Percentiles rank a stretch among this genome's conserved stretches.
These are phyloP conservation scores for Rhizopus delemar DNA, from an alignment of 371 early-diverging fungal species.

Conservation along the genomic window DNA sequence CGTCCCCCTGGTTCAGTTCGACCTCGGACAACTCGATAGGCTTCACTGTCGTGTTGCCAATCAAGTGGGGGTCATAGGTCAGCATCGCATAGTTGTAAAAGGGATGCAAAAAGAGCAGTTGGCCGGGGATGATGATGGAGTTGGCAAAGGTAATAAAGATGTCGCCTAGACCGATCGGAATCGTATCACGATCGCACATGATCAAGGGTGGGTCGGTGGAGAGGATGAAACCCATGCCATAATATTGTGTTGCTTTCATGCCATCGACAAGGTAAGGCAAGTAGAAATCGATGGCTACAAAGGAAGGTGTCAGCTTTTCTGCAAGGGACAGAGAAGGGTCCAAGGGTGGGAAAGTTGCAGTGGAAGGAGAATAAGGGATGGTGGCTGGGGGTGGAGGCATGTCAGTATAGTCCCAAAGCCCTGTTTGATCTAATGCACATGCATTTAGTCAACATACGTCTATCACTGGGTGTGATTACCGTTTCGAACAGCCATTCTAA, in stretches of 20 bases:
- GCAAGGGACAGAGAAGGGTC: constrained; percentile 65
- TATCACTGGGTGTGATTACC: constrained; percentile 38
- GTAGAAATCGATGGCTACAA: constrained; percentile 74
- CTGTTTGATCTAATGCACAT: constrained; percentile 56
- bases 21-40: constrained; percentile 54
- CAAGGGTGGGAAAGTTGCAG: constrained; percentile 63
- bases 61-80: constrained; percentile 67
- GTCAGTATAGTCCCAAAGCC: constrained; percentile 80
- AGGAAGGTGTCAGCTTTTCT: constrained; percentile 65
- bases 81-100: constrained; percentile 83
- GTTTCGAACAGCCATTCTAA: constrained; percentile 77
- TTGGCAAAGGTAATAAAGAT: constrained; percentile 78
- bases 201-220: constrained; percentile 71
- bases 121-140: constrained; percentile 73
- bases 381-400: constrained; percentile 64
- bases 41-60: constrained; percentile 76
- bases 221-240: constrained; percentile 77
- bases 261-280: constrained; percentile 76
- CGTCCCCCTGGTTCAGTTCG: constrained; percentile 66
- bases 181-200: constrained; percentile 76
- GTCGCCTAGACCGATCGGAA: constrained; percentile 79
- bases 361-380: constrained; percentile 55
- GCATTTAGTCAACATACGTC: neutral
- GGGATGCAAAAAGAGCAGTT: constrained; percentile 75
- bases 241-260: constrained; percentile 57